Base-by-base conservation (phyloP, 2,329 filamentous ascomycete species). In the Herpomyces periplanetae region DNA sequence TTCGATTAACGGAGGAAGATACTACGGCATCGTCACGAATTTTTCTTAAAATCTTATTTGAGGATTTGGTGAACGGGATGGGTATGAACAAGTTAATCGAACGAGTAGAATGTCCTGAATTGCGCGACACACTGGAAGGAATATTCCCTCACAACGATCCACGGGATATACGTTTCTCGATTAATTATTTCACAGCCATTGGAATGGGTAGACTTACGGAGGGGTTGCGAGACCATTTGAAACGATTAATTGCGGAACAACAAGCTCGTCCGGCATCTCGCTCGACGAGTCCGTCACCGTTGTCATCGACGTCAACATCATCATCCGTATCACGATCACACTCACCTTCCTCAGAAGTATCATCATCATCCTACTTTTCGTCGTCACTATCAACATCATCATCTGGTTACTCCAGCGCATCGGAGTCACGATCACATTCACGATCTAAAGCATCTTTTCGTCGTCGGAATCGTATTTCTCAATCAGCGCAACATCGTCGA, bases 121-220 rank as follows among this genome's bases (percentile, higher is more conserved):
- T 91, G 15, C 58, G 61, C 24, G 56, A 69, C 19, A 64, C 54
- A 34, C 55, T 88, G 23, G 55, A 61, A 15, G 75, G 75, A 12
- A 44, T 96, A 16, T 91, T 96, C 47, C 80, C 80, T 0, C 61
- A 47, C 24, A 73, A 91, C 35, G 68, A 71, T 31, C 56, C 71
- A 10, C 60, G 66, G 33, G 80, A 88, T 39, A 71, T 73, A 15
- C 59, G 75, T 20, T 96, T 96, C 46, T 68, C 73, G 19, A 87
- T 96, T 57, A 96, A 96, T 41, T 96, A 88, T 48, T 91, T 96
- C 38, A 96, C 80, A 5, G 80, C 71, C 31, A 85, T 96, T 31
- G 71, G 73, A 23, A 84, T 96, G 65, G 80, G 80, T 34, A 57
- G 55, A 10, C 49, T 96, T 25, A 96, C 80, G 2, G 80, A 96